Base-by-base conservation (phyloP, 805 yeast genomes). In the Groenewaldozyma salmanticensis region DNA sequence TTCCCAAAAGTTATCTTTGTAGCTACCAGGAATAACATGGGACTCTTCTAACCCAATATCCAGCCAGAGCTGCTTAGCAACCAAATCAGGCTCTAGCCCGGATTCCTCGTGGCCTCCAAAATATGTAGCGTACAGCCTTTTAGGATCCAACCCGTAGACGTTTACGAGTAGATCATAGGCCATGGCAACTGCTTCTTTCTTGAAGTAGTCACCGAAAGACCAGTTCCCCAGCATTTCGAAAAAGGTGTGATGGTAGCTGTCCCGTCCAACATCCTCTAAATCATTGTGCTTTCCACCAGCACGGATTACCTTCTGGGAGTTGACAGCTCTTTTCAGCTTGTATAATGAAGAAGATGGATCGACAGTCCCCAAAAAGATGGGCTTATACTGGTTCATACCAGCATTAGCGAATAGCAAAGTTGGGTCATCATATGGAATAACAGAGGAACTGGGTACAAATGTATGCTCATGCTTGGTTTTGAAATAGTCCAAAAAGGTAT, bases 161-260 rank as follows among this genome's bases (percentile, higher is more conserved):
- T 72, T 62, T 37, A 97, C 88, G 59, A 92, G 73, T 47, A 92
- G 70, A 44, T 87, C 94, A 97, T 97, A 92, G 6, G 95, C 79
- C 67, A 73, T 84, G 5, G 66, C 65, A 55, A 88, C 81, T 40
- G 97, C 97, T 59, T 87, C 98, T 55, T 81, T 76, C 64, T 92
- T 92, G 77, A 92, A 92, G 62, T 92, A 92, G 66, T 92, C 98
- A 56, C 99, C 99, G 64, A 92, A 92, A 4, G 98, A 92, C 99
- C 99, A 92, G 72, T 92, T 92, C 57, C 99, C 99, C 66, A 92
- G 75, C 99, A 92, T 92, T 68, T 92, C 99, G 54, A 92, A 92
- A 60, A 94, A 94, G 15, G 99, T 92, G 64, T 92, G 99, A 63
- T 92, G 99, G 60, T 92, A 92, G 42, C 95, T 85, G 65, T 92